Conservation (phyloP, 2,329 filamentous ascomycete species). For the Diaporthe eres region DNA sequence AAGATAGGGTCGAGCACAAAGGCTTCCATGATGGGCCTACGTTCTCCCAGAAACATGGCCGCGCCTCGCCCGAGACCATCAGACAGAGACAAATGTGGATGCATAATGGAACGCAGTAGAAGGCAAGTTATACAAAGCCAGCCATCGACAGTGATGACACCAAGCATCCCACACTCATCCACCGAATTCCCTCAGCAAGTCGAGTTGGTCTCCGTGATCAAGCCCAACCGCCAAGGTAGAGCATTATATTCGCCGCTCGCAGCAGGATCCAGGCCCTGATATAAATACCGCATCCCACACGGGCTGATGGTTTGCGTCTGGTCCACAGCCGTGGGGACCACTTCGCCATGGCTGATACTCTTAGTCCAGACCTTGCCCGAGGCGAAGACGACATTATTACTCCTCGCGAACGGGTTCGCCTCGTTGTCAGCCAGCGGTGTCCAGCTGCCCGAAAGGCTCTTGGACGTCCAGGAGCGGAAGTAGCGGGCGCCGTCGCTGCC, state of each 20-base stretch:
- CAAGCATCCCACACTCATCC: too few relatives aligned
- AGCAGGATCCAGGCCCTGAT: neutral
- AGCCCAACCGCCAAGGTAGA: neutral
- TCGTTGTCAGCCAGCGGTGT: neutral
- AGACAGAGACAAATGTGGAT: too few relatives aligned
- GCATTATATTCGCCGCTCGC: neutral
- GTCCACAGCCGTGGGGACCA: neutral
- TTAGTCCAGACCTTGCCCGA: neutral
- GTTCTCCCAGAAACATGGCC: neutral
- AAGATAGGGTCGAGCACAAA: neutral
- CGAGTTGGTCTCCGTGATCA: slow-evolving; percentile 1
- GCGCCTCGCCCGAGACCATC: too few relatives aligned
- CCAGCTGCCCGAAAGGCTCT: neutral
- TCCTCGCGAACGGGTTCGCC: neutral
- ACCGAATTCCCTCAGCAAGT: neutral
- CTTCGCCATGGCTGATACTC: neutral
- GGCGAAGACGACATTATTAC: neutral
- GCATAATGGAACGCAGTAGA: too few relatives aligned
- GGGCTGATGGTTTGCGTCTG: neutral
- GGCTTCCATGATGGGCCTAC: neutral
- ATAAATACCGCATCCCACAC: neutral
- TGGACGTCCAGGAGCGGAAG: neutral
- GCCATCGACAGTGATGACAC: too few relatives aligned
- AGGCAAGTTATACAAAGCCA: neutral
- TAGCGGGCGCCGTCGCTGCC: neutral